A percentile compares a stretch with the other conserved stretches of the same genome.
Evolutionary conservation across 352 stramenopile genomes (phyloP).

Genomic region (Phytopythium litorale): DNA sequence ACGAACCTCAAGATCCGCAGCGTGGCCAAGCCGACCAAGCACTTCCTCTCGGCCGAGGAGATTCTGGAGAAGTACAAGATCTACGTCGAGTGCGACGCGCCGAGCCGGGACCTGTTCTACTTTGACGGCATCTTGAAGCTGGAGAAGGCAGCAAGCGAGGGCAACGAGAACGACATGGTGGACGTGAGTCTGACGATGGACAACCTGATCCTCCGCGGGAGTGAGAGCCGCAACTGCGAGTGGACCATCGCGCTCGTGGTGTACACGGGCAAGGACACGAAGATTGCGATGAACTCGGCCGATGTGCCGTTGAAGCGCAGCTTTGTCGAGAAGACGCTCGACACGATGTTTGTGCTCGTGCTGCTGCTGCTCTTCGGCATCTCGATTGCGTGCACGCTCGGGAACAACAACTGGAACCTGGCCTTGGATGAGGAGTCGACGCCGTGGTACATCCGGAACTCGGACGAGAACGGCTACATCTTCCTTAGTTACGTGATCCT

Average conservation of each 20-base stretch:
- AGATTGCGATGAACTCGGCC: slow-evolving; percentile 83
- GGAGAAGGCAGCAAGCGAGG: slow-evolving; percentile 12
- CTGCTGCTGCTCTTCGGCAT: slow-evolving; percentile 85
- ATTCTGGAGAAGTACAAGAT: slow-evolving; percentile 67
- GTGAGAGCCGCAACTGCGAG: slow-evolving; percentile 80
- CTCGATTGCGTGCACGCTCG: slow-evolving; percentile 75
- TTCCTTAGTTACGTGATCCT: slow-evolving; percentile 90
- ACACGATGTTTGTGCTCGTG: slow-evolving; percentile 88
- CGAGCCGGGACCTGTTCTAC: slow-evolving; percentile 86
- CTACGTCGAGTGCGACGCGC: slow-evolving; percentile 72
- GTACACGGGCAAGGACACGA: slow-evolving; percentile 82
- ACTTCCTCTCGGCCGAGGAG: slow-evolving; percentile 66
- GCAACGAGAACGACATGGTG: slow-evolving; percentile 19
- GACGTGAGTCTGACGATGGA: slow-evolving; percentile 81
- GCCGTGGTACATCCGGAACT: slow-evolving; percentile 66
- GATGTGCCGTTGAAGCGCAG: slow-evolving; percentile 81
- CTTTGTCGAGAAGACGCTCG: slow-evolving; percentile 84
- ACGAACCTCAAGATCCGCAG: slow-evolving; percentile 88
- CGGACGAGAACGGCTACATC: slow-evolving; percentile 73
- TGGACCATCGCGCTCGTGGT: slow-evolving; percentile 85
- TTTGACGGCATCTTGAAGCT: slow-evolving; percentile 74
- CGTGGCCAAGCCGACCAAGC: slow-evolving; percentile 71
- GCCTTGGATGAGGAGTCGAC: slow-evolving; percentile 40
- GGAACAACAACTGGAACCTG: slow-evolving; percentile 84
- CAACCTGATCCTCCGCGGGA: slow-evolving; percentile 83